Evolutionary conservation across 441 rosid genomes (phyloP).

Genomic region (Populus hybrid): DNA sequence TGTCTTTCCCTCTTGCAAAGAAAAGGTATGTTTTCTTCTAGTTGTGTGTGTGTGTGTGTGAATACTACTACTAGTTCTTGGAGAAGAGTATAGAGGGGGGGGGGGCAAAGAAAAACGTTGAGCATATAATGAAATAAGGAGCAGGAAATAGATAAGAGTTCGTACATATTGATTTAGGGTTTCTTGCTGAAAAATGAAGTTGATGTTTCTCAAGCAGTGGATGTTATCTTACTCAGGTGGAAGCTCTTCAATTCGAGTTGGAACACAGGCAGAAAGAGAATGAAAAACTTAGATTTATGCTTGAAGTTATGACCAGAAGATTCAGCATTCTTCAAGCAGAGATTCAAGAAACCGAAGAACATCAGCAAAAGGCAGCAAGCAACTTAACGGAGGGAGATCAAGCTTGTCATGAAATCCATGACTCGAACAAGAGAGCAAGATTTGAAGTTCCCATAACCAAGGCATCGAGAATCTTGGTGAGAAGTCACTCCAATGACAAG

Average conservation of each 20-base stretch:
- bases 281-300: slow-evolving; percentile 25
- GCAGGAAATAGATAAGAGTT: too few relatives aligned
- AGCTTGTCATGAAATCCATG: background rate
- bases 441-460: slow-evolving; percentile 19
- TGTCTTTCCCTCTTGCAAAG: background rate
- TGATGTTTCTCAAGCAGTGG: background rate
- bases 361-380: background rate
- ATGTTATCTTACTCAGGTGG: slow-evolving; percentile 23
- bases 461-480: slow-evolving; percentile 28
- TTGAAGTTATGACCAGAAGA: slow-evolving; percentile 29
- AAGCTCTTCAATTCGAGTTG: slow-evolving; percentile 27
- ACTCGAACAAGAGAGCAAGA: slow-evolving; percentile 21
- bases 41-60: too few relatives aligned
- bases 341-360: slow-evolving; percentile 17
- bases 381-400: background rate
- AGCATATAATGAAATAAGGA: too few relatives aligned
- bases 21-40: background rate
- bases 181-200: background rate
- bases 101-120: too few relatives aligned
- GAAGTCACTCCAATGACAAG: slow-evolving; percentile 32
- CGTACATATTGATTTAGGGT: too few relatives aligned
- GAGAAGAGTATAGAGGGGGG: background rate
- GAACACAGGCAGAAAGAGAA: slow-evolving; percentile 31
- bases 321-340: slow-evolving; percentile 20
- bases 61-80: background rate